These are phyloP conservation scores for Pichia insulana DNA, from an alignment of 805 yeast genomes.

Conservation along the genomic window DNA sequence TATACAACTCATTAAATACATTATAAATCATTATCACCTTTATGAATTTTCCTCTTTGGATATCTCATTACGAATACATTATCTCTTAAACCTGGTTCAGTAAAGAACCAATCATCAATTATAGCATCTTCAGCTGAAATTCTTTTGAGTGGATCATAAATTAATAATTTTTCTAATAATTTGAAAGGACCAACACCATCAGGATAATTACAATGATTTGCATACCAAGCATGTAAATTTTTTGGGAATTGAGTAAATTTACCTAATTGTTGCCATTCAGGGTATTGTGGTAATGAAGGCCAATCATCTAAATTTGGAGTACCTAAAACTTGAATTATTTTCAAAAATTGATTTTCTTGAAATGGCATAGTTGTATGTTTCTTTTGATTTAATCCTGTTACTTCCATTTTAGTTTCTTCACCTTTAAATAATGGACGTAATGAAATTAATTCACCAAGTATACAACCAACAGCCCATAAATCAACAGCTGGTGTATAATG, in stretches of 20 bases:
- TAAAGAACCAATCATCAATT: slow-evolving; percentile 70
- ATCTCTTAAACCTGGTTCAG: slow-evolving; percentile 37
- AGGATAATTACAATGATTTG: slow-evolving; percentile 29
- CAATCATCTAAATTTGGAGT: slow-evolving; percentile 73
- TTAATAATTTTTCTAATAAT: slow-evolving; percentile 38
- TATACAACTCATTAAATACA: no score
- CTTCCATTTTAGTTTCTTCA: slow-evolving; percentile 91
- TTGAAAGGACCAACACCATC: no score
- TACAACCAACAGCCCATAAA: slow-evolving; percentile 94
- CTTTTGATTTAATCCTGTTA: slow-evolving; percentile 37
- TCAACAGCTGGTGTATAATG: slow-evolving; percentile 92
- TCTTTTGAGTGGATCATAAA: slow-evolving; percentile 76
- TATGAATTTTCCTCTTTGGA: slow-evolving; percentile 79
- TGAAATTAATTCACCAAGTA: slow-evolving; percentile 82
- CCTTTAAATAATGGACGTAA: slow-evolving; percentile 93
- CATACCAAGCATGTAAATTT: slow-evolving; percentile 78
- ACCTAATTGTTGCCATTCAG: slow-evolving; percentile 67
- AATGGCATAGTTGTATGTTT: slow-evolving; percentile 81
- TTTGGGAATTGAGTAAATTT: slow-evolving; percentile 54
- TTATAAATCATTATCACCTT: slow-evolving; percentile 72
- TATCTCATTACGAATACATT: slow-evolving; percentile 76
- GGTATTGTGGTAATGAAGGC: slow-evolving; percentile 73
- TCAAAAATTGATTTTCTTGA: slow-evolving; percentile 85
- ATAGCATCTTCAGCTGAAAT: slow-evolving; percentile 72
- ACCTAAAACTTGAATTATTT: slow-evolving; percentile 88